Percentiles rank a stretch among this genome's conserved stretches.
phyloP scores from a whole-genome alignment of 2,329 filamentous ascomycete species.

The Ophiostoma tasmaniense region DNA sequence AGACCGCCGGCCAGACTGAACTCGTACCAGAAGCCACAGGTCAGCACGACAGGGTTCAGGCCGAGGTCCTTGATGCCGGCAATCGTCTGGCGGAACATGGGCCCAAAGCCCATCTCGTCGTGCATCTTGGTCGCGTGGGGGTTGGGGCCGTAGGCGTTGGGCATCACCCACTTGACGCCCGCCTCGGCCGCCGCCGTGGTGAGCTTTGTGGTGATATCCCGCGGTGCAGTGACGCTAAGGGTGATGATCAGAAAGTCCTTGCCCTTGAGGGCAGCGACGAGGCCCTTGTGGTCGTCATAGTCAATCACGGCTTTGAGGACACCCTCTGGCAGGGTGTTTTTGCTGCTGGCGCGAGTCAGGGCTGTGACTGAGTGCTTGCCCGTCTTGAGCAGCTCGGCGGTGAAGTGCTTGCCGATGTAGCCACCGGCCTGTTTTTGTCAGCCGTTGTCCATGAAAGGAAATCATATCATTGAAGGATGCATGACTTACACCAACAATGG shows the following conservation, averaged over 20 bases:
- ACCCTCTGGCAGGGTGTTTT: conserved; percentile 31
- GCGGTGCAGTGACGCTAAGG: conserved; percentile 24
- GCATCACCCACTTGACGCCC: conserved; percentile 37
- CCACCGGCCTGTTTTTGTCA: conserved; percentile 22
- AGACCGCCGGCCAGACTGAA: conserved; percentile 34
- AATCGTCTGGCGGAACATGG: conserved; percentile 14
- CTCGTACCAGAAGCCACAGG: conserved; percentile 45
- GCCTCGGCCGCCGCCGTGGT: conserved; percentile 36
- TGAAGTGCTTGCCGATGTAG: conserved; percentile 21
- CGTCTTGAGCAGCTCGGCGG: conserved; percentile 19
- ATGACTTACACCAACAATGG: conserved; percentile 23
- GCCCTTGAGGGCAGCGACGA: conserved; percentile 19
- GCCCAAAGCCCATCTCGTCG: conserved; percentile 23
- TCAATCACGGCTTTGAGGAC: conserved; percentile 34
- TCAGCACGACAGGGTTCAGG: conserved; percentile 28
- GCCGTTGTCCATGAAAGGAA: background rate
- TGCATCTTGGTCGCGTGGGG: conserved; percentile 11
- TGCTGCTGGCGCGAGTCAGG: conserved; percentile 38
- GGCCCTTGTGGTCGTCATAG: conserved; percentile 24
- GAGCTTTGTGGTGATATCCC: conserved; percentile 32
- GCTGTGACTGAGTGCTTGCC: conserved; percentile 43
- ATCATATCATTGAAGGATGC: too few relatives aligned
- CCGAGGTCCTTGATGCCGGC: conserved; percentile 34
- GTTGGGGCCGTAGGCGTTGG: conserved; percentile 33
- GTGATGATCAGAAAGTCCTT: conserved; percentile 22